Evolutionary conservation across 1,139 yeast genomes (phyloP).

Genomic region (Magnusiomyces fungicola): DNA sequence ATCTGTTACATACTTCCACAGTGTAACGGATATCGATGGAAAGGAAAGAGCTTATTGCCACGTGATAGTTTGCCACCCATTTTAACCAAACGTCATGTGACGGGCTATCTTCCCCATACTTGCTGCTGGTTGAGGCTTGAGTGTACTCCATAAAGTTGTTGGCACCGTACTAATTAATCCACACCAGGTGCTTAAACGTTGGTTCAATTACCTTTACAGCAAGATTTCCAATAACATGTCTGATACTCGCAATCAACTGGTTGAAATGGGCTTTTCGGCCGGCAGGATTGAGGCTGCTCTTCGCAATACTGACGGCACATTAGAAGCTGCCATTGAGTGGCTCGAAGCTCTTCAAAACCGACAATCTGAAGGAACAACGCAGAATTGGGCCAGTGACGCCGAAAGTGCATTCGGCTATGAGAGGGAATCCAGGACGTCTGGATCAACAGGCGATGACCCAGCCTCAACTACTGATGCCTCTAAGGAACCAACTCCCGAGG

Average conservation of each 20-base stretch:
- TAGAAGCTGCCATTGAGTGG: constrained; percentile 33
- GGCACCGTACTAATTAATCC: too few species aligned
- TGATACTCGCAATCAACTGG: constrained; percentile 14
- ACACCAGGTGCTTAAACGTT: too few species aligned
- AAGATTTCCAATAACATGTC: neutral
- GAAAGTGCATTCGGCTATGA: constrained; percentile 1
- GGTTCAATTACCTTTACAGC: too few species aligned
- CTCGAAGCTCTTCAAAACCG: constrained; percentile 27
- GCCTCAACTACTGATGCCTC: neutral
- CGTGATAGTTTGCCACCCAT: too few species aligned
- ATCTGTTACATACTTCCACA: too few species aligned
- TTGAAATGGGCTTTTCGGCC: constrained; percentile 33
- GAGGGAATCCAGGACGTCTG: neutral
- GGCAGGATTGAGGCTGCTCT: constrained; percentile 31
- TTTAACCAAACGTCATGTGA: too few species aligned
- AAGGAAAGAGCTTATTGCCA: too few species aligned
- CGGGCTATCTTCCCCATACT: too few species aligned
- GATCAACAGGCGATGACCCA: neutral
- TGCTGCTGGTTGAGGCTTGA: too few species aligned
- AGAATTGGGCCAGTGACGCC: constrained; percentile 9
- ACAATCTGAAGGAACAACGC: neutral
- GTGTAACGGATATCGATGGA: too few species aligned
- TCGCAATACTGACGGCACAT: constrained; percentile 23
- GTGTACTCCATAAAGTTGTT: too few species aligned
- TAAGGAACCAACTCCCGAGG: constrained; percentile 25